These are phyloP conservation scores for Hypseocharis bilobata DNA, from an alignment of 441 rosid genomes.

Conservation along the genomic window DNA sequence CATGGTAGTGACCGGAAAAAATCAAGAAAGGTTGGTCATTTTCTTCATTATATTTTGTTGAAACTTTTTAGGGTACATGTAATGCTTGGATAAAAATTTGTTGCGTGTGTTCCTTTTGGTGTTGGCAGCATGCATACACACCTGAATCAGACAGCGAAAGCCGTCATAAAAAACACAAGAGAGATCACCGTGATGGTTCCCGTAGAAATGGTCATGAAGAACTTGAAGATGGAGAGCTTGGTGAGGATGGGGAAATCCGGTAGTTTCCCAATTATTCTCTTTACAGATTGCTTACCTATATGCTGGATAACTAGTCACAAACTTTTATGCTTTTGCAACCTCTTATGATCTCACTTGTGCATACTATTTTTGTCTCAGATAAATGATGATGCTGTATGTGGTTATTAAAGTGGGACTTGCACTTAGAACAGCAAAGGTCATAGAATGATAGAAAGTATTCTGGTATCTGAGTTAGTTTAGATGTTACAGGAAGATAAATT, in stretches of 20 bases:
- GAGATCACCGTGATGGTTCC: constrained; percentile 50
- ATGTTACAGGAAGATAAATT: background rate
- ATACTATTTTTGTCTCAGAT: background rate
- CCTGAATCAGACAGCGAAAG: constrained; percentile 81
- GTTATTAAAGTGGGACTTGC: background rate
- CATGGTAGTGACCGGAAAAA: constrained; percentile 80
- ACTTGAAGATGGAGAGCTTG: constrained; percentile 68
- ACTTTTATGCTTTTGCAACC: background rate
- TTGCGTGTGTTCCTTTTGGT: constrained; percentile 9
- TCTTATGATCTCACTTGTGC: background rate
- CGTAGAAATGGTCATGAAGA: constrained; percentile 50
- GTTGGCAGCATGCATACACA: constrained; percentile 60
- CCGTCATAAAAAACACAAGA: constrained; percentile 60
- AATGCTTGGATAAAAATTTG: background rate
- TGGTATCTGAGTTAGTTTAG: background rate
- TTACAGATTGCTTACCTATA: constrained; percentile 4
- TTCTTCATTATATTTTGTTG: background rate
- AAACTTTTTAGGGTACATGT: background rate
- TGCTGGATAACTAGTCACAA: constrained; percentile 1
- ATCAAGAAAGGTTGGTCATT: constrained; percentile 63
- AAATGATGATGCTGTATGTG: background rate
- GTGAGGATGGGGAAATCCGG: constrained; percentile 59
- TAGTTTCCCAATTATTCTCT: constrained; percentile 15
- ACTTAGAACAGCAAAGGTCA: background rate
- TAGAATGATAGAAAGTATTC: background rate